Base-by-base conservation (phyloP, 768 basidiomycete species). In the Agaricus bisporus region DNA sequence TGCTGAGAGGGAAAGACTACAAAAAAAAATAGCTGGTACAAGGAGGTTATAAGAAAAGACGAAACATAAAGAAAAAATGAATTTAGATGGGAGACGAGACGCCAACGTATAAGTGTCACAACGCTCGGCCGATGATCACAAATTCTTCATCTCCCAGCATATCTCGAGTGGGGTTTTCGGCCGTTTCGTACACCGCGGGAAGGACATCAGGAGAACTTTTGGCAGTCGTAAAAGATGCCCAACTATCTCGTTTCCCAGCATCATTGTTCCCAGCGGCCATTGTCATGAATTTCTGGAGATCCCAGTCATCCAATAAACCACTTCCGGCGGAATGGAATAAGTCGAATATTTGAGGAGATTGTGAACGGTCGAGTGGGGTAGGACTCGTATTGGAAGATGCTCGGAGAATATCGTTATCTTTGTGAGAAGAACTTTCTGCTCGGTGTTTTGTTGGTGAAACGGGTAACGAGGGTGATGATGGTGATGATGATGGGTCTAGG, bases 221-320 rank as follows among this genome's bases (percentile, higher is more conserved):
- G 9, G 73, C 73, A 17, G 73, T 72, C 45, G 59, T 58, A 51
- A 67, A 74, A 1, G 73, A 72, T 8, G 67, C 57, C 55, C 60
- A 54, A 49, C 71, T 74, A 18, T 62, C 68, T 18, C 68, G 65
- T n/a, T 29, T 38, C 29, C 17, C 39, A 38, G 17, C 42, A 6
- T 18, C 38, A 28, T 41, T 52, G 7, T 48, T 53, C 6, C 51
- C 53, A 10, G 6, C 20, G 9, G 29, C 46, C 37, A 56, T 17
- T 17, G 39, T 22, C 6, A 51, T 41, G 25, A 56, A 54, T 6
- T 57, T 49, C 36, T 58, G 56, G 39, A 58, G 39, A 44, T 60
- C 48, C 53, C 63, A 59, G 22, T 48, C 53, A 5, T 32, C 53
- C 11, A 48, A 9, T 14, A 42, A 20, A 7, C 47, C 26, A 12